phyloP scores from a whole-genome alignment of 2,329 filamentous ascomycete species.

The Hymenoscyphus fructigenus region DNA sequence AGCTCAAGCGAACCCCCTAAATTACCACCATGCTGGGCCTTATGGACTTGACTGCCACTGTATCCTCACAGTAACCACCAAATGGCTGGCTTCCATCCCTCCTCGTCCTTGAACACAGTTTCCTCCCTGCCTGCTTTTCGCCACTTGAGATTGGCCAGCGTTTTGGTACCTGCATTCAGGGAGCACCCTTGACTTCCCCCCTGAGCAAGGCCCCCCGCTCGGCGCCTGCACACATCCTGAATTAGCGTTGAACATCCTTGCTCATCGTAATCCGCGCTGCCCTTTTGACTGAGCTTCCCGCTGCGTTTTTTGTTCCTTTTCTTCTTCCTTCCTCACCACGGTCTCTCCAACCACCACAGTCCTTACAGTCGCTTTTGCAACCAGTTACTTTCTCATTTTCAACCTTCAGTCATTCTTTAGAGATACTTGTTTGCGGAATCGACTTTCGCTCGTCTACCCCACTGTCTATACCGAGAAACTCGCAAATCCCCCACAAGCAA shows the following conservation, averaged over 20 bases:
- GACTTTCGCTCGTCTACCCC: slow-evolving; percentile 36
- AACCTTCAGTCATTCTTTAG: slow-evolving; percentile 37
- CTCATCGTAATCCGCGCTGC: slow-evolving; percentile 19
- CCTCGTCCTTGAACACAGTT: background rate
- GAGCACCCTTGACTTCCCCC: background rate
- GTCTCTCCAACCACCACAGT: slow-evolving; percentile 33
- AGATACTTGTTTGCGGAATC: slow-evolving; percentile 33
- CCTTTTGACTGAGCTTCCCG: slow-evolving; percentile 13
- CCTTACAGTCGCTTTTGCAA: slow-evolving; percentile 34
- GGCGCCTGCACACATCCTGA: slow-evolving; percentile 22
- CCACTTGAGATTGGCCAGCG: slow-evolving; percentile 1
- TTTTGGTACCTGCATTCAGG: slow-evolving; percentile 13
- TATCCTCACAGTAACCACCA: background rate
- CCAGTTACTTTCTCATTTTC: slow-evolving; percentile 29
- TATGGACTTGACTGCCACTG: background rate
- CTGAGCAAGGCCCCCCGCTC: slow-evolving; percentile 4
- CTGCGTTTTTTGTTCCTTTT: slow-evolving; percentile 15
- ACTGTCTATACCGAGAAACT: slow-evolving; percentile 22
- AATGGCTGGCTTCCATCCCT: background rate
- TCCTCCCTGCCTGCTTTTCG: background rate
- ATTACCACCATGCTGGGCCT: background rate
- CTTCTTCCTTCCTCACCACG: slow-evolving; percentile 30
- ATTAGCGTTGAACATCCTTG: slow-evolving; percentile 22
- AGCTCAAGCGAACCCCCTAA: slow-evolving; percentile 20
- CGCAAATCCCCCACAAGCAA: no score